A percentile compares a stretch with the other conserved stretches of the same genome.
phyloP scores from a whole-genome alignment of 169 alveolate genomes.

The Eimeria sp. region DNA sequence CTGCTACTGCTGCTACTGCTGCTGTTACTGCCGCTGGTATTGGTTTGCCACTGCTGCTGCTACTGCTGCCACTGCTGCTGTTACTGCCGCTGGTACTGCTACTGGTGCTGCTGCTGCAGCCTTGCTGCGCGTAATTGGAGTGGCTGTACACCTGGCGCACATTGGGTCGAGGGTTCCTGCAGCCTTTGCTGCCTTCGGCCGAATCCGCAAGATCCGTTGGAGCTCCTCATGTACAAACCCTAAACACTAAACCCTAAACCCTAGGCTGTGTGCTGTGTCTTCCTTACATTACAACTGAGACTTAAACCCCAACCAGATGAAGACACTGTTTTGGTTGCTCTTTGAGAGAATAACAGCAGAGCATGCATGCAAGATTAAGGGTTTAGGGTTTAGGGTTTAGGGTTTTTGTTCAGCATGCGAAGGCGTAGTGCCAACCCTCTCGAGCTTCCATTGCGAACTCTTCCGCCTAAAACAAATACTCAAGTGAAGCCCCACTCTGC shows the following conservation, averaged over 20 bases:
- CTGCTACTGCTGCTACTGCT: constrained; percentile 2
- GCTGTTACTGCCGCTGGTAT: background rate
- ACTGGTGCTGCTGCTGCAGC: constrained; percentile 67
- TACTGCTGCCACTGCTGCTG: too few species aligned
- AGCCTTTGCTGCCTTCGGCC: constrained; percentile 13
- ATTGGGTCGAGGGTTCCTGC: constrained; percentile 47
- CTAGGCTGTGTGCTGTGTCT: background rate
- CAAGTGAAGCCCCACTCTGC: too few species aligned
- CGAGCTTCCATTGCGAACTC: too few species aligned
- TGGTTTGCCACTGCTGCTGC: background rate
- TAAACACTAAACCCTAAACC: constrained; percentile 62
- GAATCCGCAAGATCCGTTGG: background rate
- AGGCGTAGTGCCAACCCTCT: too few species aligned
- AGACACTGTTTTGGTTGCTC: too few species aligned
- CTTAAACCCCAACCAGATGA: background rate
- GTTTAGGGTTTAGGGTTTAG: too few species aligned
- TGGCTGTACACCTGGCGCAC: constrained; percentile 44
- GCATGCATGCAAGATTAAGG: too few species aligned
- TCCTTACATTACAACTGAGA: background rate
- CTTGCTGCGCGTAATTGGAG: constrained; percentile 17
- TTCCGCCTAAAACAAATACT: too few species aligned
- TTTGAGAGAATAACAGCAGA: too few species aligned
- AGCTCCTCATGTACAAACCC: constrained; percentile 36
- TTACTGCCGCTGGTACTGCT: background rate
- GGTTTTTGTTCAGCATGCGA: too few species aligned